Percentiles rank a stretch among this genome's conserved stretches.
phyloP scores from a whole-genome alignment of 1,284 basidiomycete species.

The Vanrija pseudolonga region DNA sequence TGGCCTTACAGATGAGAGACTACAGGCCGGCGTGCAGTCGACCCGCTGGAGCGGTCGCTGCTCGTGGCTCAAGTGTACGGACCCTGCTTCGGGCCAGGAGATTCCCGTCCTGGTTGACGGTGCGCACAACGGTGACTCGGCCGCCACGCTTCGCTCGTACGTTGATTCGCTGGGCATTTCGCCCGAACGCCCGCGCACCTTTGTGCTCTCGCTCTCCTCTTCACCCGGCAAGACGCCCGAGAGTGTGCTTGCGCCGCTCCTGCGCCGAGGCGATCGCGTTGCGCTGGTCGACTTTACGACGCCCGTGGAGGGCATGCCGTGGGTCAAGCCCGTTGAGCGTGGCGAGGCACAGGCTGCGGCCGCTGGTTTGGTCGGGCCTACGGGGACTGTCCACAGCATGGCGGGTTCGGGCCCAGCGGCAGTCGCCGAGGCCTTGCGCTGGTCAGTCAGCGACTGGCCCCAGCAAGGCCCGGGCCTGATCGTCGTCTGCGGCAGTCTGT shows the following conservation, averaged over 20 bases:
- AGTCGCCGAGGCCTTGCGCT: constrained; percentile 23
- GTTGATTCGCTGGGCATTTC: constrained; percentile 55
- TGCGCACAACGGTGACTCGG: constrained; percentile 89
- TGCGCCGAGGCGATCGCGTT: constrained; percentile 53
- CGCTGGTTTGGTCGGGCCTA: constrained; percentile 34
- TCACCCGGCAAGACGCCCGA: constrained; percentile 73
- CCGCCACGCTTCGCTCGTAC: constrained; percentile 66
- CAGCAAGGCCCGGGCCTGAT: constrained; percentile 52
- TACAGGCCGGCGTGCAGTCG: constrained; percentile 60
- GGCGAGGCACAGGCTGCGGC: constrained; percentile 49
- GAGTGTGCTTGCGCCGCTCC: constrained; percentile 65
- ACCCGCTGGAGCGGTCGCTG: constrained; percentile 80
- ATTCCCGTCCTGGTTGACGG: constrained; percentile 73
- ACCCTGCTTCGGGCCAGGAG: not conserved
- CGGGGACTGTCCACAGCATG: constrained; percentile 12
- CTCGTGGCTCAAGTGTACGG: constrained; percentile 59
- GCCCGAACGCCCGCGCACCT: constrained; percentile 52
- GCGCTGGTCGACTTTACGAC: constrained; percentile 62
- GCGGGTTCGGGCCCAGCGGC: constrained; percentile 15
- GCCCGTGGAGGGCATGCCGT: constrained; percentile 83
- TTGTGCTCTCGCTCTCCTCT: constrained; percentile 70
- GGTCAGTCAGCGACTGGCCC: constrained; percentile 38
- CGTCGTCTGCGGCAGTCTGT: constrained; percentile 82
- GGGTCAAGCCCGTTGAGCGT: constrained; percentile 66
- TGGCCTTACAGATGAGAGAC: constrained; percentile 52